Evolutionary conservation across 164 flowering plant species (phyloP), one percentile per base, ranked within the genome.

Genomic region (Stephania japonica): DNA sequence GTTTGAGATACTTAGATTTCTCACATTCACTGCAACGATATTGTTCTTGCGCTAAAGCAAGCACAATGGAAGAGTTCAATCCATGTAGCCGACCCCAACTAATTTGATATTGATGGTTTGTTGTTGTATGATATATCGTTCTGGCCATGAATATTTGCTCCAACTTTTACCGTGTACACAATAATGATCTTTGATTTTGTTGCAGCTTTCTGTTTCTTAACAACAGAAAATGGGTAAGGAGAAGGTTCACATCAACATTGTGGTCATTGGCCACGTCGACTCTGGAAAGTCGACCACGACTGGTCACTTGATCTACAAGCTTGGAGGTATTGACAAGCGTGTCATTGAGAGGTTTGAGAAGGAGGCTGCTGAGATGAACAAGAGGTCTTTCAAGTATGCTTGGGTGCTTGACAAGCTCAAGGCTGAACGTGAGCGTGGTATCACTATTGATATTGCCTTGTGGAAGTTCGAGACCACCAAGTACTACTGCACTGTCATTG

Each of bases 341-440:
- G 79, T 77, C 0, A 77, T 77, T 19, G 79, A 77, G 73, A 73
- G 79, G 21, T 77, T 77, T 23, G 79, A 73, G 73, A 77, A 77
- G 76, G 79, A 77, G 65, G 79, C 79, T 21, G 76, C 76, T 69
- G 79, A 77, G 73, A 77, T 77, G 79, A 77, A 77, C 79, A 77
- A 77, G 67, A 42, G 76, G 14, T 77, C 79, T 16, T 77, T 77
- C 79, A 77, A 77, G 76, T 77, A 77, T 42, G 79, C 79, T 0
- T 77, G 79, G 79, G 79, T 77, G 50, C 67, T 77, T 7, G 80
- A 78, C 80, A 78, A 78, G 59, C 77, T 78, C 21, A 78, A 78
- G 80, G 69, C 89, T 69, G 89, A 86, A 73, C 86, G 89, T 64
- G 89, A 86, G 64, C 87, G 86, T 81, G 89, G 89, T 81, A 86